A percentile compares a stretch with the other conserved stretches of the same genome.
Conservation (phyloP, 108 stramenopile genomes). For the Cyclotella distinguenda region DNA sequence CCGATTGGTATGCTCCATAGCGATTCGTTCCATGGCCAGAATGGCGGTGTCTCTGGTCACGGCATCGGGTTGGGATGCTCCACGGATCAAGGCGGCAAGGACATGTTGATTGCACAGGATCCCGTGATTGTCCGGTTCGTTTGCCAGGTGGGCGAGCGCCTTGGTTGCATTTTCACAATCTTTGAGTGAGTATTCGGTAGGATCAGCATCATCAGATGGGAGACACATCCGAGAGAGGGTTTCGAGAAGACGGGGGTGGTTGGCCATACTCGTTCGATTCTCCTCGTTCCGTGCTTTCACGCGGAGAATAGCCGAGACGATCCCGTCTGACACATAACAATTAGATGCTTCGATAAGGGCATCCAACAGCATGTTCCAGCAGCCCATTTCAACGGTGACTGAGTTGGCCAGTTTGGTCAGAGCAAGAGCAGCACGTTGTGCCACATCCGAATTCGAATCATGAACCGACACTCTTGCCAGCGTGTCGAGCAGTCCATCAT, state of each 20-base stretch:
- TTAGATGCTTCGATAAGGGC: conserved; percentile 78
- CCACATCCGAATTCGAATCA: conserved; percentile 73
- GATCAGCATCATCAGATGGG: conserved; percentile 7
- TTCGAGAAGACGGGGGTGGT: conserved; percentile 69
- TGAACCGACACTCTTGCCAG: conserved; percentile 64
- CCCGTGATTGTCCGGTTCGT: conserved; percentile 69
- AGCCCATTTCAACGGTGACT: conserved; percentile 62
- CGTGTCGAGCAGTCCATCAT: conserved; percentile 69
- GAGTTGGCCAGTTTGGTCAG: conserved; percentile 78
- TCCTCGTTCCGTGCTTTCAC: conserved; percentile 80
- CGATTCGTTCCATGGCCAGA: conserved; percentile 77
- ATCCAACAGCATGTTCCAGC: conserved; percentile 60
- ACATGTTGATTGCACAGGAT: conserved; percentile 64
- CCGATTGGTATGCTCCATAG: conserved; percentile 77
- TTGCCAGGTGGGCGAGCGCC: conserved; percentile 81
- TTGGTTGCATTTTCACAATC: conserved; percentile 82
- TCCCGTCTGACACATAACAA: conserved; percentile 52
- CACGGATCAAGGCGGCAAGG: conserved; percentile 68
- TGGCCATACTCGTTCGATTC: conserved; percentile 71
- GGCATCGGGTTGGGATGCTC: conserved; percentile 42
- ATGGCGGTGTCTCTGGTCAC: conserved; percentile 76
- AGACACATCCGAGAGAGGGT: conserved; percentile 60
- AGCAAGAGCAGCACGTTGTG: conserved; percentile 72
- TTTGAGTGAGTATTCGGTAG: conserved; percentile 28
- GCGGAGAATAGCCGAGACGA: conserved; percentile 74